These are phyloP conservation scores for Leccinum subfulvum DNA, from an alignment of 1,284 basidiomycete genomes.

Conservation along the genomic window DNA sequence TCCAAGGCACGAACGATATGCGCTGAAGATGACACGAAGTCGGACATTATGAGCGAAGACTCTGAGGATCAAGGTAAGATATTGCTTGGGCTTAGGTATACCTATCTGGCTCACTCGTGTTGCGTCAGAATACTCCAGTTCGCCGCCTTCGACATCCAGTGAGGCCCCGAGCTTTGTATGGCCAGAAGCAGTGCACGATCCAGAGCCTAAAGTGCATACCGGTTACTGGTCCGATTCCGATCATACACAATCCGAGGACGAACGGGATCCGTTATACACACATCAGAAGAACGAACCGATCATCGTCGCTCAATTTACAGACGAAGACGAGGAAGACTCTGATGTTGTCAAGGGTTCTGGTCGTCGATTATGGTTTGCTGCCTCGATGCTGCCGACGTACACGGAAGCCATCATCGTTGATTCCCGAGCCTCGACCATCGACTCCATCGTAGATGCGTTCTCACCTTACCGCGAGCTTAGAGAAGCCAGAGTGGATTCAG, in stretches of 20 bases:
- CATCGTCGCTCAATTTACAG: constrained; percentile 10
- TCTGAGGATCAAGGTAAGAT: constrained; percentile 15
- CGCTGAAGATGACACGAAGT: constrained; percentile 2
- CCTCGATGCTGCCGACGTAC: constrained; percentile 38
- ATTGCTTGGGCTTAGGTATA: not conserved
- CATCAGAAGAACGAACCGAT: not conserved
- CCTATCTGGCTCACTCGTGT: not conserved
- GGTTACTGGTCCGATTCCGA: constrained; percentile 33
- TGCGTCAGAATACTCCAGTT: constrained; percentile 13
- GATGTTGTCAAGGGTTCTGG: not conserved
- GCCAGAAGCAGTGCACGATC: constrained; percentile 10
- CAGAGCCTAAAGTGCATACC: constrained; percentile 15
- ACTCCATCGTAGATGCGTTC: constrained; percentile 47
- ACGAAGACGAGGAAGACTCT: constrained; percentile 14
- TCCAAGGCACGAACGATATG: not conserved
- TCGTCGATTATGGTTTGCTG: constrained; percentile 21
- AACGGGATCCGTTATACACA: constrained; percentile 20
- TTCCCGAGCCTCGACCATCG: constrained; percentile 34
- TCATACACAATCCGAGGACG: constrained; percentile 17
- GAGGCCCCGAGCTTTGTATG: constrained; percentile 14
- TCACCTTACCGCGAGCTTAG: constrained; percentile 53
- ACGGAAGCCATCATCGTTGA: constrained; percentile 38
- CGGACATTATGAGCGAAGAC: constrained; percentile 5
- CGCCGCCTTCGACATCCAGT: constrained; percentile 12
- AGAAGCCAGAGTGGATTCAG: constrained; percentile 44